These are phyloP conservation scores for Bipolaris oryzae DNA, from an alignment of 2,329 filamentous ascomycete species.

Conservation along the genomic window DNA sequence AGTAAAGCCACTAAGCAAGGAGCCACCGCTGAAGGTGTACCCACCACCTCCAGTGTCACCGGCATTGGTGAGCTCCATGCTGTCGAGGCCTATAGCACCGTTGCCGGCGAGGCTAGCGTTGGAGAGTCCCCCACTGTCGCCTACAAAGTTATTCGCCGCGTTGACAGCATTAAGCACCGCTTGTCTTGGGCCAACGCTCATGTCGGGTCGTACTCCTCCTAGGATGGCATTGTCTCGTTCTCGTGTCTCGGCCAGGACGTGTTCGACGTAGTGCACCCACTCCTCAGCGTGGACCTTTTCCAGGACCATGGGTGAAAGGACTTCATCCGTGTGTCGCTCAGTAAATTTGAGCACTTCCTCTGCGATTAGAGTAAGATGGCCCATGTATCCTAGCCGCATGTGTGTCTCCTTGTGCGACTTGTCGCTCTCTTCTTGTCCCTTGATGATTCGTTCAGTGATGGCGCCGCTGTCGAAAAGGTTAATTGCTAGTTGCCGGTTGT, in stretches of 20 bases:
- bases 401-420: constrained; percentile 81
- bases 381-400: constrained; percentile 97
- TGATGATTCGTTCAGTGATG: constrained; percentile 88
- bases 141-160: constrained; percentile 62
- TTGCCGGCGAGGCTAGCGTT: constrained; percentile 80
- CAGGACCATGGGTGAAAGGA: constrained; percentile 81
- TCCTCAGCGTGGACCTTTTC: constrained; percentile 87
- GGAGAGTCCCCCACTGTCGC: constrained; percentile 59
- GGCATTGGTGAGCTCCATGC: constrained; percentile 68
- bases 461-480: constrained; percentile 91
- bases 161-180: constrained; percentile 67
- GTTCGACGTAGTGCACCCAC: constrained; percentile 95
- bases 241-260: constrained; percentile 87
- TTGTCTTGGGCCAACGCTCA: constrained; percentile 78
- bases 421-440: constrained; percentile 86
- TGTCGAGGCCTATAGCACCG: constrained; percentile 58
- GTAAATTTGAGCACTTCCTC: constrained; percentile 99
- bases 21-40: constrained; percentile 74
- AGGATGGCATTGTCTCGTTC: constrained; percentile 98
- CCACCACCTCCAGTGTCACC: constrained; percentile 74
- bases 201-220: constrained; percentile 90
- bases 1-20: constrained; percentile 86
- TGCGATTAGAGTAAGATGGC: constrained; percentile 92
- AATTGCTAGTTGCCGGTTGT: constrained; percentile 86
- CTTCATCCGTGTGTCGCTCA: constrained; percentile 86